Evolutionary conservation across 2,329 filamentous ascomycete genomes (phyloP).

Genomic region (Lasiodiplodia gonubiensis): DNA sequence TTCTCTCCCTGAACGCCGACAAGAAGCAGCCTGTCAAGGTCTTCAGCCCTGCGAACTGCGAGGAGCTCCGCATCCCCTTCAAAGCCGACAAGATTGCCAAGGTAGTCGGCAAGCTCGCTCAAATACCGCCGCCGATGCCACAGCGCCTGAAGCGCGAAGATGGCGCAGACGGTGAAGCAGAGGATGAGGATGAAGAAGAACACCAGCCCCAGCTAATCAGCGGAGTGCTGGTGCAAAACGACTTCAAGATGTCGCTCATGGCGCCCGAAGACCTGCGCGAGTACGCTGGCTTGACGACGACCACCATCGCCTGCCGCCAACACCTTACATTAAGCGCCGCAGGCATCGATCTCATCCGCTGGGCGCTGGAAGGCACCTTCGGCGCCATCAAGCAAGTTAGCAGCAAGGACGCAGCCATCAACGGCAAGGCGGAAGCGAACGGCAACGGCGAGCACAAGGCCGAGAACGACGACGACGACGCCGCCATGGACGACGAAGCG

Average conservation of each 20-base stretch:
- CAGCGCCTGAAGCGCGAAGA: constrained; percentile 49
- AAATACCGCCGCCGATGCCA: constrained; percentile 70
- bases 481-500: constrained; percentile 60
- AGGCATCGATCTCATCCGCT: constrained; percentile 87
- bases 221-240: constrained; percentile 94
- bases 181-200: constrained; percentile 36
- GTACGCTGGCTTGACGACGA: constrained; percentile 95
- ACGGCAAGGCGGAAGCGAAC: constrained; percentile 42
- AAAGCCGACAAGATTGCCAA: constrained; percentile 94
- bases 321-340: constrained; percentile 86
- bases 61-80: constrained; percentile 93
- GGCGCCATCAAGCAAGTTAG: constrained; percentile 67
- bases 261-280: constrained; percentile 93
- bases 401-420: constrained; percentile 40
- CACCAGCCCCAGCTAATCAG: constrained; percentile 67
- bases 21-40: constrained; percentile 86
- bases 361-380: constrained; percentile 94
- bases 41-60: constrained; percentile 91
- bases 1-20: constrained; percentile 86
- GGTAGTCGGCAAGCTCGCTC: constrained; percentile 90
- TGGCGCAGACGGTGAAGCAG: constrained; percentile 34
- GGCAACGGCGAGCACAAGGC: constrained; percentile 52
- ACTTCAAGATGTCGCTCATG: constrained; percentile 97
- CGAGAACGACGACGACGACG: constrained; percentile 44
- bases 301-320: constrained; percentile 91